Evolutionary conservation across 1,139 yeast genomes (phyloP), one percentile per base, ranked within the genome.

Genomic region (Lodderomyces metapsilosis): DNA sequence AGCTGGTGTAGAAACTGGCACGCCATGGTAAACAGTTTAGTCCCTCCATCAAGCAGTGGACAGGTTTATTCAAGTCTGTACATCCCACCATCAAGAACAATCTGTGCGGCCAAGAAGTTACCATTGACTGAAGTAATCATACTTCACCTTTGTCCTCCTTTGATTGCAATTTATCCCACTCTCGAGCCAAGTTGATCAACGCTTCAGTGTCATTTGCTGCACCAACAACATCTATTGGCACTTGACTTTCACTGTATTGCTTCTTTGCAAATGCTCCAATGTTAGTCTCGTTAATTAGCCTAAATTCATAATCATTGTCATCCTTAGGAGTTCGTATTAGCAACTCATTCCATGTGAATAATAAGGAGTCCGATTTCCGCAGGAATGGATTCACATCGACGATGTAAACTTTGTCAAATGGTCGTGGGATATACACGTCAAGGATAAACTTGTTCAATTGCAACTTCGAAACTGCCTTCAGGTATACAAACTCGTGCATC

Each of bases 381-480:
- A 84, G 72, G 61, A 84, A 92, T 1, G 97, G 95, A 57, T 92
- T 92, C 47, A 92, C 76, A 57, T 92, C 98, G 12, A 92, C 69
- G 2, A 92, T 63, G 64, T 76, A 80, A 0, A 84, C 83, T 43
- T 74, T 74, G 15, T 74, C 62, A 47, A 78, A 80, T 0, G 95
- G 92, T 43, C 85, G 68, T 1, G 97, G 95, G 9, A 91, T 61
- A 57, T 91, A 91, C 1, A 88, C 75, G 53, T 94, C 98, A 48
- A 88, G 68, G 3, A 87, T 86, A 11, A 64, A 59, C 42, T 81
- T 81, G 5, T 24, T 13, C 35, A 48, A 35, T 8, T 34, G 15
- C 21, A 35, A 23, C 28, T 21, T 41, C 20, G 68, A 64, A 3
- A 83, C 58, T 3, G 74, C 67, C 3, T 62, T 67, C 6, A 44